phyloP scores from a whole-genome alignment of 2,329 filamentous ascomycete species.

The Lasiodiplodia citricola region DNA sequence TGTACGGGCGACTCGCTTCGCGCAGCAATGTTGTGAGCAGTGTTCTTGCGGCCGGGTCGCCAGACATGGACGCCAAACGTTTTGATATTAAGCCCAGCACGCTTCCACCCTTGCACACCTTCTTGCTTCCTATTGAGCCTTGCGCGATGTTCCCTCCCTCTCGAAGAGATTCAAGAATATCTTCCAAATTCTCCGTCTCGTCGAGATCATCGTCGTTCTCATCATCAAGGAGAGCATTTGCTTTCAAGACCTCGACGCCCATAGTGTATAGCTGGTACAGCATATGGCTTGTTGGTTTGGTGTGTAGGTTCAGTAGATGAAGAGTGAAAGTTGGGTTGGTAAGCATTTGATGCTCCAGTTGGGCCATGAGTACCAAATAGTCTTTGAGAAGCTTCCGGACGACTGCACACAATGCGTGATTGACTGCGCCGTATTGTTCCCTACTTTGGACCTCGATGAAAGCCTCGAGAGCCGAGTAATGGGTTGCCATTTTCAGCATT shows the following conservation, averaged over 20 bases:
- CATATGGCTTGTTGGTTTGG: conserved; percentile 87
- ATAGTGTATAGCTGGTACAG: conserved; percentile 88
- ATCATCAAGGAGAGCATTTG: conserved; percentile 85
- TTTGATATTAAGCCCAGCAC: conserved; percentile 88
- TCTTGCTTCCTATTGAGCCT: conserved; percentile 81
- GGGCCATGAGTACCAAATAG: conserved; percentile 89
- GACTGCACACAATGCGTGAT: conserved; percentile 94
- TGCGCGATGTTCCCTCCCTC: conserved; percentile 84
- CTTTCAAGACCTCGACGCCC: conserved; percentile 76
- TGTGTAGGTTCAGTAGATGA: conserved; percentile 91
- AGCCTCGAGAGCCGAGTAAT: conserved; percentile 87
- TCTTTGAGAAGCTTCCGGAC: conserved; percentile 91
- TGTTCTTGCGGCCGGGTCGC: conserved; percentile 84
- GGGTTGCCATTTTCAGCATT: conserved; percentile 92
- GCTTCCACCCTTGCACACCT: conserved; percentile 94
- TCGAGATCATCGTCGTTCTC: conserved; percentile 69
- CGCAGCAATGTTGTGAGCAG: conserved; percentile 81
- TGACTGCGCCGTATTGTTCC: conserved; percentile 91
- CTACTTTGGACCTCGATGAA: conserved; percentile 95
- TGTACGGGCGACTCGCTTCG: conserved; percentile 92
- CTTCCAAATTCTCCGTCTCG: conserved; percentile 84
- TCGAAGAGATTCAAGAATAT: conserved; percentile 86
- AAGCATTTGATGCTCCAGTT: conserved; percentile 90
- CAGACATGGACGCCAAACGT: conserved; percentile 85
- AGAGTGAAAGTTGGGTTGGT: conserved; percentile 89